Conservation (phyloP, 345 rosid species). For the Tarenaya hassleriana region DNA sequence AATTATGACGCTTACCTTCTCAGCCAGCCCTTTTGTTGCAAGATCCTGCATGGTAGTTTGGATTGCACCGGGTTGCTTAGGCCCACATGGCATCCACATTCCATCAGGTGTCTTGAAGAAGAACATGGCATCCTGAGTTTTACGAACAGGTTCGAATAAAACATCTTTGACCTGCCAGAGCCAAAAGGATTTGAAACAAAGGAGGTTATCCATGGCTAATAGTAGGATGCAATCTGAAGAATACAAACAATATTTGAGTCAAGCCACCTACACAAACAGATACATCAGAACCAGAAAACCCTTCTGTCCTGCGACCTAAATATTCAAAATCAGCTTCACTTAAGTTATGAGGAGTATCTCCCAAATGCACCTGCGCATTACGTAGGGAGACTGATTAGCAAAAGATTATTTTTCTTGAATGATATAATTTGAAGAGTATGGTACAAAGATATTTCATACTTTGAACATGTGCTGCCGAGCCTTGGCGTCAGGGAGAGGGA, state of each 20-base stretch:
- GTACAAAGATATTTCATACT: slow-evolving; percentile 32
- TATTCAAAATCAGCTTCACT: slow-evolving; percentile 78
- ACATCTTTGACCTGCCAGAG: slow-evolving; percentile 77
- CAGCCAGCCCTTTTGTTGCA: slow-evolving; percentile 65
- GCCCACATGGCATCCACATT: slow-evolving; percentile 88
- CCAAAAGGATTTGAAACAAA: background rate
- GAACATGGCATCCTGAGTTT: slow-evolving; percentile 88
- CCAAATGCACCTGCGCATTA: slow-evolving; percentile 68
- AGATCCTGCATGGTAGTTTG: slow-evolving; percentile 79
- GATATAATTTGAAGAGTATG: slow-evolving; percentile 2
- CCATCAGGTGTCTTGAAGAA: slow-evolving; percentile 51
- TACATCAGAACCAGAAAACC: slow-evolving; percentile 94
- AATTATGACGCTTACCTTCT: slow-evolving; percentile 39
- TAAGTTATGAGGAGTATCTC: slow-evolving; percentile 91
- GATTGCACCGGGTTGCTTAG: slow-evolving; percentile 69
- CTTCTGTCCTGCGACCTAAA: slow-evolving; percentile 72
- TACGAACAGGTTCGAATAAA: slow-evolving; percentile 89
- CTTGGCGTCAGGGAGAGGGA: slow-evolving; percentile 88
- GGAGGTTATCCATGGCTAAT: background rate
- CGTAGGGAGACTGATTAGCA: slow-evolving; percentile 1
- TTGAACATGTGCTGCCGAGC: slow-evolving; percentile 94
- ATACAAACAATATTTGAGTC: background rate
- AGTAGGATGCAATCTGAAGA: slow-evolving; percentile 10
- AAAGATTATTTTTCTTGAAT: background rate
- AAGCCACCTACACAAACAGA: slow-evolving; percentile 75